Base-by-base conservation (phyloP, 345 rosid genomes). In the Citrus reticulata region DNA sequence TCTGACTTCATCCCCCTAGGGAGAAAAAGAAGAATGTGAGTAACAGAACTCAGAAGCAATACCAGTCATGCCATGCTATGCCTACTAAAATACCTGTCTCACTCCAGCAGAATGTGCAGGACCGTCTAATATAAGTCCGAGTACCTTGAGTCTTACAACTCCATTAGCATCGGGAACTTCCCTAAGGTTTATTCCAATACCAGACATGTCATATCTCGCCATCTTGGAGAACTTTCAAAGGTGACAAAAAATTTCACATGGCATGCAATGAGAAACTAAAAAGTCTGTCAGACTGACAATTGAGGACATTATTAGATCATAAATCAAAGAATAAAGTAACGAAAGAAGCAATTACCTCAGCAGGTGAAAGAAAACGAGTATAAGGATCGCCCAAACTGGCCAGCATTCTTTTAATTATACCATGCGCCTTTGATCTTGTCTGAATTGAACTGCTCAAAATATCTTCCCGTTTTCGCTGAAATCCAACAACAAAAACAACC, bases 191-290 rank as follows among this genome's bases (percentile, higher is more conserved):
- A 95, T 83, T 73, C 99, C 99, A 78, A 95, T 87, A 80, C 99
- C 99, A 39, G 90, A 87, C 78, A 95, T 89, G 83, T 95, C 98
- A 86, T 93, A 95, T 85, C 96, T 90, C 14, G 93, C 97, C 98
- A 95, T 93, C 93, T 89, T 95, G 79, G 99, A 89, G 81, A 95
- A 95, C 98, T 95, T 91, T 80, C 79, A 80, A 81, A 74, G 74
- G 61, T 61, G 32, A 83, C 75, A 85, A 83, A 73, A 73, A 76
- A 75, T 17, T 66, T 81, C 61, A 82, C 11, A 83, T 73, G 66
- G 62, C 85, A 85, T 24, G 78, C 69, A 70, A 82, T 40, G 67
- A 72, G 49, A 74, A 75, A 87, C 82, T 86, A 83, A 86, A 86
- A 73, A 79, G 25, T 61, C 73, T 35, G 78, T 75, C 74, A 86